Evolutionary conservation across 2,329 filamentous ascomycete species (phyloP), one percentile per base, ranked within the genome.

Genomic region (Thermochaetoides dissita): DNA sequence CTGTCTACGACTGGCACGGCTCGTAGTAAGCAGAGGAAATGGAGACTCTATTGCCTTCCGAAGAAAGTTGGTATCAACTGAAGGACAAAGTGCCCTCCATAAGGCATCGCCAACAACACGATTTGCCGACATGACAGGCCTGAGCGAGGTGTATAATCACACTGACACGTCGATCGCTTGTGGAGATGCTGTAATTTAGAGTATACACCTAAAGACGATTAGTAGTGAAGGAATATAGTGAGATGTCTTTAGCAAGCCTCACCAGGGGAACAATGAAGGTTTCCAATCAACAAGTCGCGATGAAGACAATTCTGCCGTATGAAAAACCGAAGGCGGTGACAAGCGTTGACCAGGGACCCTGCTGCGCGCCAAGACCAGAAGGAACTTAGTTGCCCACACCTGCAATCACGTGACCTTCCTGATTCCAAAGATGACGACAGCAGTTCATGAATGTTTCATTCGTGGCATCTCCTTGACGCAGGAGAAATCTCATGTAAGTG

Each of bases 71-170:
- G 59, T 49, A 51, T 74, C 68, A 44, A 74, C 63, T 7, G 67
- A 69, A 9, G 76, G 76, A 53, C 74, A 80, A 10, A 81, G 61
- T 53, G 71, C 79, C 54, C 72, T 71, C 74, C 76, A 79, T 37
- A 82, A 65, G 46, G 76, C 74, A 56, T 81, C 76, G 32, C 67
- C 54, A 2, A 64, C 56, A 39, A 69, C 51, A 47, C 60, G 61
- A 38, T 58, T 38, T 35, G 45, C 51, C 43, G 57, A 53, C 64
- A 67, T 67, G 48, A 48, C 24, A 41, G 24, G 30, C 7, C 9
- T 36, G 34, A 36, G 5, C 17, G 17, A 24, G 5, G 17, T 24
- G 17, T 3, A 24, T 24, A 24, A 5, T 24, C 17, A 24, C 17
- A 24, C 17, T 24, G 17, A 5, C 17, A 24, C 17, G 17, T 24